Conservation (phyloP, 192 early-diverging fungal species). For the Coemansia pectinata region DNA sequence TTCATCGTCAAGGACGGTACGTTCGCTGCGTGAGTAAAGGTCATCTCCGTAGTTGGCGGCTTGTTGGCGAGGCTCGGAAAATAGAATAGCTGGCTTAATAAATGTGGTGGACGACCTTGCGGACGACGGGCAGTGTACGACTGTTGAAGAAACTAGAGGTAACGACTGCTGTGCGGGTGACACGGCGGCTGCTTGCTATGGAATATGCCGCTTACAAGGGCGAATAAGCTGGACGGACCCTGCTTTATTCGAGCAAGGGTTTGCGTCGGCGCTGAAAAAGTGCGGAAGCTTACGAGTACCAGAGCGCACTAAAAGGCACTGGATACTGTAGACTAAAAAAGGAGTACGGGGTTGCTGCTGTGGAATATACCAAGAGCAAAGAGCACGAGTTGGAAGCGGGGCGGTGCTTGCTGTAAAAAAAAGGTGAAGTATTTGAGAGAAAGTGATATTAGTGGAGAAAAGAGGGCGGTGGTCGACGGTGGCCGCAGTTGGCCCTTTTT, state of each 20-base stretch:
- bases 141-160: slow-evolving; percentile 27
- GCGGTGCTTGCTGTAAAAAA: not conserved
- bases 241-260: not conserved
- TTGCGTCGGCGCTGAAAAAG: slow-evolving; percentile 1
- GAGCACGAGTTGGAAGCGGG: not conserved
- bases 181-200: slow-evolving; percentile 20
- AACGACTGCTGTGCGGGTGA: slow-evolving; percentile 30
- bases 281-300: not conserved
- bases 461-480: not conserved
- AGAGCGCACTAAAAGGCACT: slow-evolving; percentile 7
- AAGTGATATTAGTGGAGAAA: slow-evolving; percentile 12
- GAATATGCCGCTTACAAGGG: slow-evolving; percentile 13
- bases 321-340: not conserved
- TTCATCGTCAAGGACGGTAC: slow-evolving; percentile 7
- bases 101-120: not conserved
- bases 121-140: slow-evolving; percentile 16
- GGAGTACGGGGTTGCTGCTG: not conserved
- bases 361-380: not conserved
- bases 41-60: slow-evolving; percentile 5
- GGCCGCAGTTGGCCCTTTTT: slow-evolving; percentile 17
- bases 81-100: slow-evolving; percentile 13
- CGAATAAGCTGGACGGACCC: slow-evolving; percentile 4
- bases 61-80: not conserved
- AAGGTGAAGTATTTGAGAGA: not conserved
- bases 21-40: not conserved